phyloP scores from a whole-genome alignment of 192 early-diverging fungal species.

The Podochytrium sp. region DNA sequence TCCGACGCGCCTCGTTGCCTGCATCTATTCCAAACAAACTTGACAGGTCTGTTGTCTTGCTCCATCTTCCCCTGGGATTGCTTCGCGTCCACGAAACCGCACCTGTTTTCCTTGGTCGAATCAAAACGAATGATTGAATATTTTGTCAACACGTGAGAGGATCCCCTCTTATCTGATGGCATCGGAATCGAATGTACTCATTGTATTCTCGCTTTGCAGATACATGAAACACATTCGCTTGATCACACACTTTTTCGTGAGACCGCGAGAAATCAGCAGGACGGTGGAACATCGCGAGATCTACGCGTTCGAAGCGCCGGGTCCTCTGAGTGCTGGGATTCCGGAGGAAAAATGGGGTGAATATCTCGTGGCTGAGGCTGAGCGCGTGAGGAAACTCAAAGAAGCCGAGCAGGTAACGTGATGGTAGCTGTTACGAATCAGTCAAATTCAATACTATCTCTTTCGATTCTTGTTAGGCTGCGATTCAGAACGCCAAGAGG shows the following conservation, averaged over 20 bases:
- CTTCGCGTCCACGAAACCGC: neutral
- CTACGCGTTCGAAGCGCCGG: neutral
- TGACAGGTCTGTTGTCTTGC: neutral
- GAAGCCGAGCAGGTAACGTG: conserved; percentile 1
- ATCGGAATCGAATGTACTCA: neutral
- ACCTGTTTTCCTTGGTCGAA: neutral
- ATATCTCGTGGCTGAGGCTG: conserved; percentile 16
- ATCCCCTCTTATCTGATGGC: too few relatives aligned
- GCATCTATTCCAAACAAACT: neutral
- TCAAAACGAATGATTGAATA: conserved; percentile 4
- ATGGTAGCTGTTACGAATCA: neutral
- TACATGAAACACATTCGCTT: conserved; percentile 5
- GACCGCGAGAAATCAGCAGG: neutral
- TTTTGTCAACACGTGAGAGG: neutral
- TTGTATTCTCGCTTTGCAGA: neutral
- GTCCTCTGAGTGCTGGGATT: neutral
- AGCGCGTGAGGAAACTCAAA: neutral
- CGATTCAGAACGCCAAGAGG: conserved; percentile 4
- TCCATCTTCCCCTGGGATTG: neutral
- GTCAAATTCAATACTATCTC: neutral
- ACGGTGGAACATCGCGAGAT: neutral
- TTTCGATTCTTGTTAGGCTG: neutral
- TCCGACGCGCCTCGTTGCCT: neutral
- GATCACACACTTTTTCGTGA: neutral
- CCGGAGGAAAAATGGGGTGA: conserved; percentile 31